Conservation (phyloP, 2,329 filamentous ascomycete genomes). For the Simplicillium sp. region DNA sequence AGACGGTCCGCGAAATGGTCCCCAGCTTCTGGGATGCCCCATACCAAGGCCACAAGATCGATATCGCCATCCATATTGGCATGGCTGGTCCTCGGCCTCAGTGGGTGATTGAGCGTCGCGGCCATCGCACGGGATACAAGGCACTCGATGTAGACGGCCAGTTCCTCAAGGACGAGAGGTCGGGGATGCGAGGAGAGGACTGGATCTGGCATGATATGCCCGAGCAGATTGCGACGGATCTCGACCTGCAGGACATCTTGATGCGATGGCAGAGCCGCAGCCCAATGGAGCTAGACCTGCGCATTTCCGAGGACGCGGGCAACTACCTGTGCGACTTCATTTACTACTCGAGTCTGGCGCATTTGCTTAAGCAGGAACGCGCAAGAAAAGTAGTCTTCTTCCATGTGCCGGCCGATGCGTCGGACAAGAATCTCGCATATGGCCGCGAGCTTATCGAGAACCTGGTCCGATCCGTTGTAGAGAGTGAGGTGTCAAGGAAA, state of each 20-base stretch:
- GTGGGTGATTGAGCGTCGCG: slow-evolving; percentile 64
- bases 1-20: slow-evolving; percentile 51
- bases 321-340: slow-evolving; percentile 72
- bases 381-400: slow-evolving; percentile 54
- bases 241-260: slow-evolving; percentile 50
- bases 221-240: slow-evolving; percentile 43
- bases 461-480: slow-evolving; percentile 47
- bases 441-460: slow-evolving; percentile 44
- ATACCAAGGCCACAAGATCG: slow-evolving; percentile 34
- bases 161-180: slow-evolving; percentile 40
- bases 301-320: slow-evolving; percentile 61
- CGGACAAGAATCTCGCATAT: slow-evolving; percentile 33
- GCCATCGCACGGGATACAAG: slow-evolving; percentile 62
- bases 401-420: slow-evolving; percentile 57
- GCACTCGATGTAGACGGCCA: slow-evolving; percentile 61
- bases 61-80: slow-evolving; percentile 69
- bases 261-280: slow-evolving; percentile 42
- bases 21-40: slow-evolving; percentile 48
- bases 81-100: slow-evolving; percentile 58
- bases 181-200: slow-evolving; percentile 33
- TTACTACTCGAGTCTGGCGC: slow-evolving; percentile 59
- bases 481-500: slow-evolving; percentile 30
- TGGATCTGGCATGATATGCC: slow-evolving; percentile 49
- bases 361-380: slow-evolving; percentile 37
- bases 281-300: slow-evolving; percentile 33